Conservation (phyloP, 1,284 basidiomycete species). For the Ganoderma sinense region DNA sequence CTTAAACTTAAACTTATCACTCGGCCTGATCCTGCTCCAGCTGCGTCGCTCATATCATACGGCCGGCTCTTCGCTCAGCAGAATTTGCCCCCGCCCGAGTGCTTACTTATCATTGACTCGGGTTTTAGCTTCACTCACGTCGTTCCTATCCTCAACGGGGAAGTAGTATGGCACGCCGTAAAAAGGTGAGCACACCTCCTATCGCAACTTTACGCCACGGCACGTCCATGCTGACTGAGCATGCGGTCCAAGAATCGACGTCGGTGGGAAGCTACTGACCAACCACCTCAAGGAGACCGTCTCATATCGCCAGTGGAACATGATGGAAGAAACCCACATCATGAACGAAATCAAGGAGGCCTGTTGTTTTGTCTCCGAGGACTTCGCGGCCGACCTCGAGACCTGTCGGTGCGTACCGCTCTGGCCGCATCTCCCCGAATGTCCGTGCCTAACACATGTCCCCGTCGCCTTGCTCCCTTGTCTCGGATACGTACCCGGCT, state of each 20-base stretch:
- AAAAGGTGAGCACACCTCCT: slow-evolving; percentile 65
- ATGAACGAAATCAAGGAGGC: slow-evolving; percentile 91
- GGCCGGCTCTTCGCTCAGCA: slow-evolving; percentile 66
- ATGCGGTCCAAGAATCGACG: slow-evolving; percentile 74
- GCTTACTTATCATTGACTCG: slow-evolving; percentile 84
- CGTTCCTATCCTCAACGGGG: slow-evolving; percentile 83
- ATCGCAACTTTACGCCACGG: slow-evolving; percentile 4
- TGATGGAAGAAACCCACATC: slow-evolving; percentile 96
- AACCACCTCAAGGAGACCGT: slow-evolving; percentile 94
- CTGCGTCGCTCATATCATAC: slow-evolving; percentile 79
- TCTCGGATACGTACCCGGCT: slow-evolving; percentile 5
- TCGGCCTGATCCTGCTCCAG: slow-evolving; percentile 47
- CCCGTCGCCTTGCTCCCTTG: slow-evolving; percentile 2
- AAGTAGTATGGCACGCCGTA: slow-evolving; percentile 80
- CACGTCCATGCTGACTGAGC: slow-evolving; percentile 13
- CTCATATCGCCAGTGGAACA: slow-evolving; percentile 96
- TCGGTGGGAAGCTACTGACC: slow-evolving; percentile 93
- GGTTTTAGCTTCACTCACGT: slow-evolving; percentile 95
- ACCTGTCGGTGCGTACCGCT: slow-evolving; percentile 70
- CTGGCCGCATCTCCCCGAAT: slow-evolving; percentile 11
- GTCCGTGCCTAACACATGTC: slow-evolving; percentile 12
- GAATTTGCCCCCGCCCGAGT: slow-evolving; percentile 69
- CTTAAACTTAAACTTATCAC: slow-evolving; percentile 28
- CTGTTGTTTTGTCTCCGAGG: slow-evolving; percentile 86
- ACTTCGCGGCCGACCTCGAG: slow-evolving; percentile 81